phyloP scores from a whole-genome alignment of 208 protist species.

The Crithidia thermophila region DNA sequence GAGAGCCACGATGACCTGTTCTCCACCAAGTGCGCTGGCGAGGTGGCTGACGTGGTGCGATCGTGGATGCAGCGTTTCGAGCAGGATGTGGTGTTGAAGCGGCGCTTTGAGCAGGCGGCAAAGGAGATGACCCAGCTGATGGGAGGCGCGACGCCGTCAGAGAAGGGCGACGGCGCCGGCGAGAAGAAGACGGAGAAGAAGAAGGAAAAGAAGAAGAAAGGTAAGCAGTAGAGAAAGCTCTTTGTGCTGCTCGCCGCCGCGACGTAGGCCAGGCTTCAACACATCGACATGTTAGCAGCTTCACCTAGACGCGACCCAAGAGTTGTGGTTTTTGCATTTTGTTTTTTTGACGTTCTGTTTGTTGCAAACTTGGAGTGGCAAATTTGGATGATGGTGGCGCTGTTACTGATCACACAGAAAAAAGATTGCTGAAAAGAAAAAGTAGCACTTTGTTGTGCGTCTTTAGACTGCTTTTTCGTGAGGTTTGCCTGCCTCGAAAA shows the following conservation, averaged over 20 bases:
- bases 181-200: conserved; percentile 74
- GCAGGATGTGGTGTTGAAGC: conserved; percentile 64
- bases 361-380: background rate
- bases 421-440: conserved; percentile 3
- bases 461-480: no score
- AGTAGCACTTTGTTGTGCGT: no score
- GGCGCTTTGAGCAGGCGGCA: conserved; percentile 78
- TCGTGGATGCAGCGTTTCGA: conserved; percentile 87
- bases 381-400: background rate
- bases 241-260: background rate
- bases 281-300: no score
- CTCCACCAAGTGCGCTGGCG: conserved; percentile 38
- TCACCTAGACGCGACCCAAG: background rate
- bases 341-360: background rate
- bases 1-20: conserved; percentile 63
- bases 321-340: background rate
- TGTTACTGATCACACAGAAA: conserved; percentile 7
- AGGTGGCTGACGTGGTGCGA: conserved; percentile 63
- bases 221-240: conserved; percentile 12
- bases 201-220: conserved; percentile 81
- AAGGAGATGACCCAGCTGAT: conserved; percentile 82
- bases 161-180: conserved; percentile 10
- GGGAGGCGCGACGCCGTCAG: conserved; percentile 24
- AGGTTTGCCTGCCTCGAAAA: no score
- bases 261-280: no score